Conservation (phyloP, 306 rosid species). For the Cicer cuneatum region DNA sequence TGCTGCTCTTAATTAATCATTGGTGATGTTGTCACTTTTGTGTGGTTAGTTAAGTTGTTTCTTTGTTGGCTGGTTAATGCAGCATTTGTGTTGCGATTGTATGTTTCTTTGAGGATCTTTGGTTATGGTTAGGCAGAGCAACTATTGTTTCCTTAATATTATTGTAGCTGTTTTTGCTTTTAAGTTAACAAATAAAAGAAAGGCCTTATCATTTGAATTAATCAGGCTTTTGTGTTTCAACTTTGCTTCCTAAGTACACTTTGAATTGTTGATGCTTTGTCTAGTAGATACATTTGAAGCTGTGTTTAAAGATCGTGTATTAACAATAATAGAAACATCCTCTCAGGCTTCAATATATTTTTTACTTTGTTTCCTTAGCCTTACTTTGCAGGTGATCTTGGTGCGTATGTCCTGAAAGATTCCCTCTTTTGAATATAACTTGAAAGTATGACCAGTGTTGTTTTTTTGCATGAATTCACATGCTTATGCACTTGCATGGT, state of each 20-base stretch:
- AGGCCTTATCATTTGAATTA: constrained; percentile 53
- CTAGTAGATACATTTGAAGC: neutral
- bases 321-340: constrained; percentile 8
- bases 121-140: constrained; percentile 50
- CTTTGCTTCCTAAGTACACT: constrained; percentile 17
- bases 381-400: constrained; percentile 29
- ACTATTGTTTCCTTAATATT: constrained; percentile 47
- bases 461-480: neutral
- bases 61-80: constrained; percentile 41
- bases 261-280: constrained; percentile 17
- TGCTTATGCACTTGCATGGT: constrained; percentile 6
- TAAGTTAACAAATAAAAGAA: constrained; percentile 62
- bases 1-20: constrained; percentile 58
- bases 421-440: neutral
- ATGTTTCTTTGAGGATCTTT: constrained; percentile 52
- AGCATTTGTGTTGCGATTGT: constrained; percentile 46
- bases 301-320: constrained; percentile 20
- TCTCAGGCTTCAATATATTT: constrained; percentile 16
- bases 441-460: neutral
- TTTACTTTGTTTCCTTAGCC: neutral
- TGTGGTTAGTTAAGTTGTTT: constrained; percentile 39
- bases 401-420: neutral
- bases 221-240: constrained; percentile 14
- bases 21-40: constrained; percentile 42
- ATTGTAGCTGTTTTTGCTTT: constrained; percentile 40